These are phyloP conservation scores for Penicillium alfredii DNA, from an alignment of 495 filamentous ascomycete genomes.

Conservation along the genomic window DNA sequence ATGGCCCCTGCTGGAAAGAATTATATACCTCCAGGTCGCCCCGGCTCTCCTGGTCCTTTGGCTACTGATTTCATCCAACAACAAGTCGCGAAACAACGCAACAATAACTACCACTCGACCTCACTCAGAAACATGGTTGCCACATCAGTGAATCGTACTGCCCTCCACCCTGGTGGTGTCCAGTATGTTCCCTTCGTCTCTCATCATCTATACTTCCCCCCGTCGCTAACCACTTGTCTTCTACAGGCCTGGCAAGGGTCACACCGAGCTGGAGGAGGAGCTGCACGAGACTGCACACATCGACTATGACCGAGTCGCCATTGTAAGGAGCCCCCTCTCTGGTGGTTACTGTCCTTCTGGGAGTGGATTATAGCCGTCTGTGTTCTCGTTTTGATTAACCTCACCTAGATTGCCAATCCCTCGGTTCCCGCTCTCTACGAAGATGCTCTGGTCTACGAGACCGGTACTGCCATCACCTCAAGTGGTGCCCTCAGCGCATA, in stretches of 20 bases:
- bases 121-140: conserved; percentile 61
- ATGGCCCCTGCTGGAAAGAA: conserved; percentile 39
- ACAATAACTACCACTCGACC: conserved; percentile 59
- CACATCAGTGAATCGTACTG: conserved; percentile 80
- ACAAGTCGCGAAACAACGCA: conserved; percentile 54
- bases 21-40: conserved; percentile 42
- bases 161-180: conserved; percentile 85
- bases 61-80: conserved; percentile 54
- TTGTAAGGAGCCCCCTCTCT: conserved; percentile 52
- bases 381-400: conserved; percentile 16
- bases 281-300: conserved; percentile 98
- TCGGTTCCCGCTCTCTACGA: conserved; percentile 94
- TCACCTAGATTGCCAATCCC: conserved; percentile 72
- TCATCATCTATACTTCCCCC: conserved; percentile 11
- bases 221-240: conserved; percentile 28
- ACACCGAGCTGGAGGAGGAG: conserved; percentile 96
- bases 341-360: conserved; percentile 1
- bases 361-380: conserved; percentile 8
- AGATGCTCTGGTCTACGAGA: conserved; percentile 98
- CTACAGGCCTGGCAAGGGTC: conserved; percentile 68
- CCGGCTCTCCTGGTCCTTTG: conserved; percentile 46
- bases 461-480: conserved; percentile 92
- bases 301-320: conserved; percentile 97
- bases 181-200: conserved; percentile 54
- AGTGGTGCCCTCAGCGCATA: conserved; percentile 93